Base-by-base conservation (phyloP, 2,329 filamentous ascomycete genomes). In the Elsinoe perseae region DNA sequence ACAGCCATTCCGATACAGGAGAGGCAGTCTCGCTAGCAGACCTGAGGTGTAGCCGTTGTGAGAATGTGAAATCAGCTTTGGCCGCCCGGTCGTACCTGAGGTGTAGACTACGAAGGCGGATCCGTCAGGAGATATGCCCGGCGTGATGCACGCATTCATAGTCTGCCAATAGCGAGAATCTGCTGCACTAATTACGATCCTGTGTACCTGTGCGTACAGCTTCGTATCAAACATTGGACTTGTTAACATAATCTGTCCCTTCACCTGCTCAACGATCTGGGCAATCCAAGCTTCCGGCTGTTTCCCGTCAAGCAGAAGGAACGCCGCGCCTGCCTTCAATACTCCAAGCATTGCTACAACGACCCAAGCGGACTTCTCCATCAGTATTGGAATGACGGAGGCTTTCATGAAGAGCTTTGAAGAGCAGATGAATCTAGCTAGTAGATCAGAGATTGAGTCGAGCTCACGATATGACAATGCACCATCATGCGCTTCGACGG, bases 311-410 rank as follows among this genome's bases (percentile, higher is more conserved):
- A 57, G 32, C 2, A 48, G 56, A 2, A 69, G 64, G 50, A 70
- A 72, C 0, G 67, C 67, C 18, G 65, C 68, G 8, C 69, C 70
- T 7, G 67, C 61, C 61, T 72, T 72, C 59, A 71, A 59, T 9
- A 71, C 60, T 5, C 63, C 70, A 1, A 70, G 62, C 54, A 71
- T 70, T 16, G 69, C 63, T 2, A 71, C 63, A 23, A 70, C 60
- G 0, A 67, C 63, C 66, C 66, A 69, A 5, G 61, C 63, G 0
- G 67, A 70, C 56, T 71, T 71, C 20, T 71, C 69, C 42, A 72
- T 69, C 56, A 66, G 69, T 3, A 71, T 54, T 2, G 69, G 68
- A 1, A 72, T 62, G 38, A 66, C 66, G 6, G 6, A 4, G 10
- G 14, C 12, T n/a, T 2, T 8, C 14, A 8, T 12, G 12, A n/a